These are phyloP conservation scores for Mortierella claussenii DNA, from an alignment of 192 early-diverging fungal genomes.

Conservation along the genomic window DNA sequence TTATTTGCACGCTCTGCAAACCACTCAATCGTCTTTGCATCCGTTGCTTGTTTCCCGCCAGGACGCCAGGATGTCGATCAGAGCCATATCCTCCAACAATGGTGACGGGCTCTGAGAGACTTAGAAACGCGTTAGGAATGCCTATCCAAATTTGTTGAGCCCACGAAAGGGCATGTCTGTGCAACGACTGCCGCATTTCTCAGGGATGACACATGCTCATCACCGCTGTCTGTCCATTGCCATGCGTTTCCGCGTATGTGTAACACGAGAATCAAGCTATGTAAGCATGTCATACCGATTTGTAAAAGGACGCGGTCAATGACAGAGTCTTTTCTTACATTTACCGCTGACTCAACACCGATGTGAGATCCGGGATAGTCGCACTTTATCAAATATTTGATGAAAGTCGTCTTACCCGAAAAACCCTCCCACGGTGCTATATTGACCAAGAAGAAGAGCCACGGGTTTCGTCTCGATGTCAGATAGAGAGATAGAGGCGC, in stretches of 20 bases:
- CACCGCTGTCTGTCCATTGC: constrained; percentile 83
- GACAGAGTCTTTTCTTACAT: neutral
- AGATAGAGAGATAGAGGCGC: constrained; percentile 78
- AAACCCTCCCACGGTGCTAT: constrained; percentile 69
- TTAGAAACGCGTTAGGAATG: constrained; percentile 86
- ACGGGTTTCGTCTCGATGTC: constrained; percentile 91
- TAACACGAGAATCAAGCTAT: neutral
- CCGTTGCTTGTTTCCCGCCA: constrained; percentile 87
- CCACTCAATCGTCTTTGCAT: constrained; percentile 84
- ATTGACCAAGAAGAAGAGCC: constrained; percentile 88
- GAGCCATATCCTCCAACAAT: constrained; percentile 80
- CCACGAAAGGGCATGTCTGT: constrained; percentile 85
- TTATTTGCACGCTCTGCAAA: constrained; percentile 87
- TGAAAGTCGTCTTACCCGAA: constrained; percentile 85
- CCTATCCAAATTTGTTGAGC: constrained; percentile 82
- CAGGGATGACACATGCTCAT: constrained; percentile 88
- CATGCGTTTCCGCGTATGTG: neutral
- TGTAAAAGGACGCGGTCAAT: no score
- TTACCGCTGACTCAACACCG: constrained; percentile 85
- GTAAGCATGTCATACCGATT: neutral
- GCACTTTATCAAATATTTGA: constrained; percentile 78
- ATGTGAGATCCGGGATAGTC: constrained; percentile 87
- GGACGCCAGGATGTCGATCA: constrained; percentile 92
- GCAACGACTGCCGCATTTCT: constrained; percentile 88
- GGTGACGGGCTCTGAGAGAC: constrained; percentile 84